A percentile compares a stretch with the other conserved stretches of the same genome.
phyloP scores from a whole-genome alignment of 2,329 filamentous ascomycete species.

The Neobulgaria alba region DNA sequence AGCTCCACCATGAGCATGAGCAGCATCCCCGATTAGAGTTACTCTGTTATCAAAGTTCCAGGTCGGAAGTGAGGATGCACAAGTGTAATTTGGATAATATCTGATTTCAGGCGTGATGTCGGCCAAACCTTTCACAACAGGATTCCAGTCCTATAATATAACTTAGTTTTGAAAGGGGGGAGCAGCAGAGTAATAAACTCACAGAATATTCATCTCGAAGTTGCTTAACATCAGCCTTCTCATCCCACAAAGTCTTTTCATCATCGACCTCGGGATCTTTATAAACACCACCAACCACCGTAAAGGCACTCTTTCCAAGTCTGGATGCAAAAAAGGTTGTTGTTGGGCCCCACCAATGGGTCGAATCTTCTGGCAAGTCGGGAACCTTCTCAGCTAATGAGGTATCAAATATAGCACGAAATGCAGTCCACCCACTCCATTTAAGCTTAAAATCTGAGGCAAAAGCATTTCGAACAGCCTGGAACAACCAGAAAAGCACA shows the following conservation, averaged over 20 bases:
- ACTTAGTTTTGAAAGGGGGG: not conserved
- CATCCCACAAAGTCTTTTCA: constrained; percentile 22
- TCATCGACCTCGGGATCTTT: constrained; percentile 21
- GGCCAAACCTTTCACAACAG: constrained; percentile 28
- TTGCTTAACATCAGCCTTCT: constrained; percentile 22
- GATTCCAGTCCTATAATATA: constrained; percentile 28
- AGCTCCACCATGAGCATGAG: constrained; percentile 32
- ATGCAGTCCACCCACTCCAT: constrained; percentile 33
- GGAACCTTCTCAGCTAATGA: constrained; percentile 28
- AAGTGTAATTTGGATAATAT: constrained; percentile 30
- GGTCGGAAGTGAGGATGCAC: constrained; percentile 24
- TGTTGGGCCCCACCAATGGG: constrained; percentile 30
- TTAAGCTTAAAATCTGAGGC: constrained; percentile 26
- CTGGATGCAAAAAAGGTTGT: constrained; percentile 28
- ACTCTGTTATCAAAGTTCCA: constrained; percentile 27
- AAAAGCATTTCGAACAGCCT: constrained; percentile 22
- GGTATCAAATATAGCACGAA: constrained; percentile 30
- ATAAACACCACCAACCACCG: constrained; percentile 27
- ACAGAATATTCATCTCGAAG: constrained; percentile 25
- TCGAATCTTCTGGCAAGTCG: constrained; percentile 30
- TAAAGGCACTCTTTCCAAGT: constrained; percentile 25
- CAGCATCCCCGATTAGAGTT: constrained; percentile 32
- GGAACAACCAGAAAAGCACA: not conserved
- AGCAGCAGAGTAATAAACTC: constrained; percentile 3
- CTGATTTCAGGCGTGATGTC: constrained; percentile 27